Conservation (phyloP, 306 rosid species). For the Cyclanthera cordifolia region DNA sequence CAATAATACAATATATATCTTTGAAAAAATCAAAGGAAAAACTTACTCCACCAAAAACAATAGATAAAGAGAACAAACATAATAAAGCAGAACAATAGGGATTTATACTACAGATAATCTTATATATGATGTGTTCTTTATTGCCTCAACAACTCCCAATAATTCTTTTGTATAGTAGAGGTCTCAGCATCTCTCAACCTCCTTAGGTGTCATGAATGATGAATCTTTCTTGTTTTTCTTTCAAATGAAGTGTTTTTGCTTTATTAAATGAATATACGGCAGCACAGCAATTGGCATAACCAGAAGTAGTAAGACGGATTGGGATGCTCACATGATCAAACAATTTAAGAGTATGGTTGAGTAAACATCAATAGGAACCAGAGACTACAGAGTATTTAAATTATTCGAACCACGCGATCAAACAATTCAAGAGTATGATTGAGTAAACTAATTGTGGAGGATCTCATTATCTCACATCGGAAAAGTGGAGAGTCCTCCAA, state of each 20-base stretch:
- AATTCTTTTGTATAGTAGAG: background rate
- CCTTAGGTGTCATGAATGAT: background rate
- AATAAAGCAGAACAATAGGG: background rate
- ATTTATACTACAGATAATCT: background rate
- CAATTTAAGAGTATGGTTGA: slow-evolving; percentile 5
- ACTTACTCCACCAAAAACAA: background rate
- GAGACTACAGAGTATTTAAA: too few relatives aligned
- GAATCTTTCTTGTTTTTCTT: background rate
- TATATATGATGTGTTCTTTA: background rate
- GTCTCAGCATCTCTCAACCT: background rate
- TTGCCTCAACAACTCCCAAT: background rate
- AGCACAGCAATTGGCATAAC: background rate
- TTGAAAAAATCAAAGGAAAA: background rate
- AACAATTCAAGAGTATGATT: slow-evolving; percentile 1
- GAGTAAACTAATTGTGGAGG: too few relatives aligned
- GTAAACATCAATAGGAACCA: too few relatives aligned
- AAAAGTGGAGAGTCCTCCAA: too few relatives aligned
- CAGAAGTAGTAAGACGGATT: background rate
- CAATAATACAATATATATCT: background rate
- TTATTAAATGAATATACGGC: background rate
- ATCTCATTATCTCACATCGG: too few relatives aligned
- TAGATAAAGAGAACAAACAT: background rate
- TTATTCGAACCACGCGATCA: background rate
- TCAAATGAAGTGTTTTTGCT: background rate
- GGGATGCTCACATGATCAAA: background rate